phyloP scores from a whole-genome alignment of 2,329 filamentous ascomycete species.

The Fusarium armeniacum region DNA sequence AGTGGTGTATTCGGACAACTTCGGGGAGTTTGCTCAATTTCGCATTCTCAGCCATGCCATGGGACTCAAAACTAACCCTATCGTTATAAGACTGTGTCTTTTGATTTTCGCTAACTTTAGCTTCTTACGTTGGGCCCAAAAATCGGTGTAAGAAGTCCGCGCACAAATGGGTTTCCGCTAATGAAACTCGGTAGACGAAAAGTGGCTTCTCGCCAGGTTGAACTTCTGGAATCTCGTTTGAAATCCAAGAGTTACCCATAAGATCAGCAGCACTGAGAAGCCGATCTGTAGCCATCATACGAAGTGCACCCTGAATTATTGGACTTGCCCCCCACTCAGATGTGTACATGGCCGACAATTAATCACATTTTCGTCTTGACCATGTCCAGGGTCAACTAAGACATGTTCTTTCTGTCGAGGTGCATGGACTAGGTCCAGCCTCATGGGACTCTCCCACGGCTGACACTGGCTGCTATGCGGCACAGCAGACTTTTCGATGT shows the following conservation, averaged over 20 bases:
- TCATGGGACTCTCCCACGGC: constrained; percentile 26
- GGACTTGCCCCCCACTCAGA: constrained; percentile 21
- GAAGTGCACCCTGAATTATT: neutral
- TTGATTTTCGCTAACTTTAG: constrained; percentile 18
- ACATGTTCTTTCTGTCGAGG: constrained; percentile 15
- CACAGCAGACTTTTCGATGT: neutral
- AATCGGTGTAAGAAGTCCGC: constrained; percentile 36
- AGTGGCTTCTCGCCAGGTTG: neutral
- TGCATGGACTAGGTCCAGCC: constrained; percentile 26
- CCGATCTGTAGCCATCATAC: constrained; percentile 1
- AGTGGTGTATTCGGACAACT: constrained; percentile 24
- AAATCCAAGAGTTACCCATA: constrained; percentile 1
- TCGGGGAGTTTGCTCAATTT: constrained; percentile 40
- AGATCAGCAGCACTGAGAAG: constrained; percentile 4
- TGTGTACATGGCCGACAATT: constrained; percentile 20
- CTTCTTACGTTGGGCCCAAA: constrained; percentile 11
- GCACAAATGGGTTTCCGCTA: constrained; percentile 10
- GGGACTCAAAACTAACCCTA: constrained; percentile 30
- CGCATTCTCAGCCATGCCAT: constrained; percentile 3
- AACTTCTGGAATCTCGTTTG: neutral
- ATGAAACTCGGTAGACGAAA: neutral
- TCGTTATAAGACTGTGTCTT: constrained; percentile 19
- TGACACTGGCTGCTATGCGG: constrained; percentile 8
- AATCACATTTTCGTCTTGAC: constrained; percentile 4
- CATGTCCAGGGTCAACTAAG: constrained; percentile 24